phyloP scores from a whole-genome alignment of 176 grass and related monocot species.

The Phyllostachys edulis region DNA sequence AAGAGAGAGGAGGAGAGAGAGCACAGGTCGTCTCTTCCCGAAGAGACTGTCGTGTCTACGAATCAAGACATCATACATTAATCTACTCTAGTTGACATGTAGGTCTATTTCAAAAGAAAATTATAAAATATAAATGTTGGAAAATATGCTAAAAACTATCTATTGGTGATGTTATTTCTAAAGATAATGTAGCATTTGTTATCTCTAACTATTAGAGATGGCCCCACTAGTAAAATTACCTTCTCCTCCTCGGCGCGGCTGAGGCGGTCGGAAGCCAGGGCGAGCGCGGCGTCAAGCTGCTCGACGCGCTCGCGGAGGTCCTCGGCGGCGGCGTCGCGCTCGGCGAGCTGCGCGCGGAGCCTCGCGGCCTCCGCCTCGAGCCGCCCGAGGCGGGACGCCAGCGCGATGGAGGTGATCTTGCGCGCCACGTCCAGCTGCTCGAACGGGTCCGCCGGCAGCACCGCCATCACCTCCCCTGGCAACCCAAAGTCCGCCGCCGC shows the following conservation, averaged over 20 bases:
- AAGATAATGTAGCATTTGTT: too few relatives aligned
- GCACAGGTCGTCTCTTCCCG: too few relatives aligned
- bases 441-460: slow-evolving; percentile 80
- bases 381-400: slow-evolving; percentile 54
- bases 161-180: too few relatives aligned
- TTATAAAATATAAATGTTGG: too few relatives aligned
- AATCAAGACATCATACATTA: too few relatives aligned
- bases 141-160: too few relatives aligned
- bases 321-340: slow-evolving; percentile 64
- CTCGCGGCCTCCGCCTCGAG: slow-evolving; percentile 64
- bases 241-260: slow-evolving; percentile 62
- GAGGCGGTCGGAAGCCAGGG: slow-evolving; percentile 52
- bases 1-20: too few relatives aligned
- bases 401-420: slow-evolving; percentile 90
- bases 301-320: slow-evolving; percentile 78
- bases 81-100: too few relatives aligned
- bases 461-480: slow-evolving; percentile 54
- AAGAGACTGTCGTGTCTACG: too few relatives aligned
- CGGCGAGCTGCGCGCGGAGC: slow-evolving; percentile 51
- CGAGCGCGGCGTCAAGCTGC: slow-evolving; percentile 61
- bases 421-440: slow-evolving; percentile 95
- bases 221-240: slow-evolving; percentile 33
- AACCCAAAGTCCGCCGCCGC: slow-evolving; percentile 55
- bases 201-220: too few relatives aligned
- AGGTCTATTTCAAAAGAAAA: too few relatives aligned